Evolutionary conservation across 371 early-diverging fungal genomes (phyloP), one percentile per base, ranked within the genome.

Genomic region (Fennellomyces sp.): DNA sequence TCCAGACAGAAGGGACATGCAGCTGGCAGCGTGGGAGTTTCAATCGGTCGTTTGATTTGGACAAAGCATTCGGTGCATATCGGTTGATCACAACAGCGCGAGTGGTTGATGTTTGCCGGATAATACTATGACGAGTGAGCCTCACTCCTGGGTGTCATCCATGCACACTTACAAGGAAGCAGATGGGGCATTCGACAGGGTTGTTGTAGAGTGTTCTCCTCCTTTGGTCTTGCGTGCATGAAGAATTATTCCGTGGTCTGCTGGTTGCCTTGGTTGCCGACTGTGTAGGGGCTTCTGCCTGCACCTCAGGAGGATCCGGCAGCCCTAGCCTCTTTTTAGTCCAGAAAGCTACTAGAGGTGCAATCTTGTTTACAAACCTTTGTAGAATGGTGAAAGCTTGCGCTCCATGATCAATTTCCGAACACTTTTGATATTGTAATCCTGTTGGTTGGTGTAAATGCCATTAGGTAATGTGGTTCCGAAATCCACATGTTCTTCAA

Each of bases 1-100:
- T 88, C 78, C 42, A 92, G 90, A 73, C 96, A 96, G 66, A 85
- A 96, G 0, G 96, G 96, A 61, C 96, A 96, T 30, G 85, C 80
- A 10, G 91, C 86, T 8, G 91, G 45, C 15, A 26, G 6, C 7
- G 54, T 10, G 2, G 84, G 82, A 23, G 81, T 75, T 54, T 81
- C 82, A 3, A 66, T 78, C 27, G 86, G 87, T 31, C 96, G 86
- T 71, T 92, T 91, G 65, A 96, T 93, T 82, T 96, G 95, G 47
- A 95, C 84, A 76, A 96, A 94, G 68, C 97, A 96, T 64, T 96
- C 96, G 11, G 96, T 94, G 76, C 97, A 96, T 48, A 96, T 93
- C 13, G 97, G 96, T 65, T 96, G 91, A 71, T 93, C 91, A 77
- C 97, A 96, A 70, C 97, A 96, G 19, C 91, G 81, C n/a, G 96